Evolutionary conservation across 2,329 filamentous ascomycete species (phyloP).

Genomic region (Endocalyx cinctus): DNA sequence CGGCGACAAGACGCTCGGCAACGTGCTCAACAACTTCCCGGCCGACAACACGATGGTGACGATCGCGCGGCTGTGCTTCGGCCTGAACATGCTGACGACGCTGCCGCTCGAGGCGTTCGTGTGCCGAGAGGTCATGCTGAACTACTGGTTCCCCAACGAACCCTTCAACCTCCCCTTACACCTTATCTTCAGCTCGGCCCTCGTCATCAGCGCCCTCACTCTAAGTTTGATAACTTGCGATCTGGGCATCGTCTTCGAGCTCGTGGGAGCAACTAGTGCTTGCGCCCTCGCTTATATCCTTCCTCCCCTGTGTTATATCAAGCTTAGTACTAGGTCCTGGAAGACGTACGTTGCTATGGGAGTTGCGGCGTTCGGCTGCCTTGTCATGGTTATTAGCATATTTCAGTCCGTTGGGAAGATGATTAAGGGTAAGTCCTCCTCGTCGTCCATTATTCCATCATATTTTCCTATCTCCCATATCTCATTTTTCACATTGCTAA

Average conservation of each 20-base stretch:
- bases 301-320: slow-evolving; percentile 92
- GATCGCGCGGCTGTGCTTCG: slow-evolving; percentile 89
- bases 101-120: slow-evolving; percentile 96
- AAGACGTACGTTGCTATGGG: slow-evolving; percentile 68
- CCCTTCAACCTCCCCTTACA: slow-evolving; percentile 82
- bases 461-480: slow-evolving; percentile 8
- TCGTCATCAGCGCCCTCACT: slow-evolving; percentile 74
- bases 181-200: slow-evolving; percentile 75
- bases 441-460: not conserved
- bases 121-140: slow-evolving; percentile 92
- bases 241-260: slow-evolving; percentile 87
- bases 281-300: slow-evolving; percentile 93
- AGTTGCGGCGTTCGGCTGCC: slow-evolving; percentile 71
- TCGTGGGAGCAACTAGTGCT: slow-evolving; percentile 92
- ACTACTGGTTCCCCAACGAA: slow-evolving; percentile 66
- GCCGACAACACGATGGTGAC: slow-evolving; percentile 90
- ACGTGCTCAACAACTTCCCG: slow-evolving; percentile 97
- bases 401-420: slow-evolving; percentile 70
- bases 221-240: slow-evolving; percentile 86
- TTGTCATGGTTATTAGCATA: slow-evolving; percentile 78
- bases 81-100: slow-evolving; percentile 97
- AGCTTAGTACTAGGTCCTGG: slow-evolving; percentile 74
- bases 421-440: slow-evolving; percentile 36
- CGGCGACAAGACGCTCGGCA: slow-evolving; percentile 85
- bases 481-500: slow-evolving; percentile 8